Percentiles rank a stretch among this genome's conserved stretches.
These are phyloP conservation scores for Cenchrus purpureus DNA, from an alignment of 176 grass and related monocot genomes.

Conservation along the genomic window DNA sequence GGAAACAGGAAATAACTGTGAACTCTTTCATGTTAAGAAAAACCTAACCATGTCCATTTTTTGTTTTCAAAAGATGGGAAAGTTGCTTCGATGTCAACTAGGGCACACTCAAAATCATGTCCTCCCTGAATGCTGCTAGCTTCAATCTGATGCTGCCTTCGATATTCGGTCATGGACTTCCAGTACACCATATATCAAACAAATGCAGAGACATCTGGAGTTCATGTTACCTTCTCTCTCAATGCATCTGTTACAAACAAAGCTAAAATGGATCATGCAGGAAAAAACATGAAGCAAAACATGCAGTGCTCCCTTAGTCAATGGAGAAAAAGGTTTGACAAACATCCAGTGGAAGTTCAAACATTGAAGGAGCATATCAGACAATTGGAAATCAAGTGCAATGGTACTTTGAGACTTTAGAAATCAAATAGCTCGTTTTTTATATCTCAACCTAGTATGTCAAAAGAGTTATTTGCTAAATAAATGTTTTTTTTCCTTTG, in stretches of 20 bases:
- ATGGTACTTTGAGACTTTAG: too few species aligned
- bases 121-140: not conserved
- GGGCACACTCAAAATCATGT: not conserved
- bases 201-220: slow-evolving; percentile 7
- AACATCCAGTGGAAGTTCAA: too few species aligned
- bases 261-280: slow-evolving; percentile 8
- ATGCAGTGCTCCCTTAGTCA: not conserved
- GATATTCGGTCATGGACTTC: not conserved
- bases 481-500: too few species aligned
- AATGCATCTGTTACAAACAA: slow-evolving; percentile 47
- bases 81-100: not conserved
- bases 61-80: not conserved
- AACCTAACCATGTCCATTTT: not conserved
- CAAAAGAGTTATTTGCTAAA: too few species aligned
- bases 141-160: not conserved
- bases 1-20: not conserved
- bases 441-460: too few species aligned
- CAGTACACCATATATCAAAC: not conserved
- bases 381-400: too few species aligned
- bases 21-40: not conserved
- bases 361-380: too few species aligned
- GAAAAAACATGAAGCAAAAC: not conserved
- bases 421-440: too few species aligned
- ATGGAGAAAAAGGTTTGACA: not conserved
- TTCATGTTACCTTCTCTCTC: slow-evolving; percentile 58